These are phyloP conservation scores for Myriosclerotinia scirpicola DNA, from an alignment of 2,329 filamentous ascomycete genomes.

Conservation along the genomic window DNA sequence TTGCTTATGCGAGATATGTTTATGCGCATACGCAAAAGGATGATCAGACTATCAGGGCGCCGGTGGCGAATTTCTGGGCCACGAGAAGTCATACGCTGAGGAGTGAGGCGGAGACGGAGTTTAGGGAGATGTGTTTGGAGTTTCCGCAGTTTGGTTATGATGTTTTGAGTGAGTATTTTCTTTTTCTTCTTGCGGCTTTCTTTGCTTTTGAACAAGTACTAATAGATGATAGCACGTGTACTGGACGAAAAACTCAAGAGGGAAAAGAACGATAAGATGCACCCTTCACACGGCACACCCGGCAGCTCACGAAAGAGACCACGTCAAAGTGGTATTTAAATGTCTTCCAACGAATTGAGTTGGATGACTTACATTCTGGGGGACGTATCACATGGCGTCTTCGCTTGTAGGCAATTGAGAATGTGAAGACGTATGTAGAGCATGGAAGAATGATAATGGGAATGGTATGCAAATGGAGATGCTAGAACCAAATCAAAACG, in stretches of 20 bases:
- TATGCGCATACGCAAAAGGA: conserved; percentile 72
- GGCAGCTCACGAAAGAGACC: conserved; percentile 57
- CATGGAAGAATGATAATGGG: background rate
- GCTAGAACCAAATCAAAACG: background rate
- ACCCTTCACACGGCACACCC: conserved; percentile 45
- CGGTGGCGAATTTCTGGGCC: conserved; percentile 90
- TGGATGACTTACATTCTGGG: background rate
- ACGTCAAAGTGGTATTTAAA: conserved; percentile 39
- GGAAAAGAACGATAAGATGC: conserved; percentile 56
- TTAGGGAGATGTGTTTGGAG: conserved; percentile 81
- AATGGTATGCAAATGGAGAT: background rate
- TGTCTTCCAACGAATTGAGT: background rate
- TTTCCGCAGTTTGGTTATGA: conserved; percentile 92
- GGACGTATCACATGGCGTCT: too few species aligned
- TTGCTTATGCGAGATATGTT: conserved; percentile 87
- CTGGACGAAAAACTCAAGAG: conserved; percentile 66
- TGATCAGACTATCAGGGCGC: conserved; percentile 73
- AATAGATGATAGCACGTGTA: conserved; percentile 53
- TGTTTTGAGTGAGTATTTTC: conserved; percentile 66
- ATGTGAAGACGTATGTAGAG: background rate
- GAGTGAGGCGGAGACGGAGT: conserved; percentile 82
- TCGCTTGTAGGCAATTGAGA: background rate
- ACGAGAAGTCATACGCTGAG: conserved; percentile 76
- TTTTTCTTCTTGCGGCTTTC: background rate
- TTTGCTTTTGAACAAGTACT: conserved; percentile 12